Conservation (phyloP, 2,329 filamentous ascomycete genomes). For the Talaromyces sp. region DNA sequence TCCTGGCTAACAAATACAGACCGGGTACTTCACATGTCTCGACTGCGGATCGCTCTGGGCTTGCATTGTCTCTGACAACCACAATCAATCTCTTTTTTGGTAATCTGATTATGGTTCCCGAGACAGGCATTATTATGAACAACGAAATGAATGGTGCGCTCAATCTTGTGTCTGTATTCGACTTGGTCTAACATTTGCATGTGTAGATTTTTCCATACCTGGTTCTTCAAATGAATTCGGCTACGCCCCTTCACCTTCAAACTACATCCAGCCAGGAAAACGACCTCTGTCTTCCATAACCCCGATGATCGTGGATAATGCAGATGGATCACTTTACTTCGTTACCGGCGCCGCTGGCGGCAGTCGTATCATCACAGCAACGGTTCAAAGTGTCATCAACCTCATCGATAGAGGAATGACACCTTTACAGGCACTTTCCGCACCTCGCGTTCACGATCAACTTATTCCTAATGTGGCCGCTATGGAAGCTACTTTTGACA, state of each 20-base stretch:
- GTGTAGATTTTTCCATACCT: slow-evolving; percentile 79
- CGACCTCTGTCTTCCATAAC: slow-evolving; percentile 79
- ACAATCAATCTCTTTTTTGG: slow-evolving; percentile 88
- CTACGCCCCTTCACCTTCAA: slow-evolving; percentile 72
- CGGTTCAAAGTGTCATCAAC: slow-evolving; percentile 69
- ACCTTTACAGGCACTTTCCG: slow-evolving; percentile 58
- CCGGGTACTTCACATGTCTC: slow-evolving; percentile 55
- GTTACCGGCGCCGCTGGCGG: slow-evolving; percentile 75
- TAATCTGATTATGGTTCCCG: slow-evolving; percentile 70
- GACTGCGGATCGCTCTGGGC: slow-evolving; percentile 65
- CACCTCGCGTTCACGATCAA: slow-evolving; percentile 76
- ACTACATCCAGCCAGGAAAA: slow-evolving; percentile 78
- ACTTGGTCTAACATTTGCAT: slow-evolving; percentile 17
- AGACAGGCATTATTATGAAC: slow-evolving; percentile 76
- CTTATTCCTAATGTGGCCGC: slow-evolving; percentile 65
- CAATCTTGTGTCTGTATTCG: no score
- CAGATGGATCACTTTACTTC: slow-evolving; percentile 63
- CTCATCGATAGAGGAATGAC: slow-evolving; percentile 64
- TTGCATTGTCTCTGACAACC: slow-evolving; percentile 77
- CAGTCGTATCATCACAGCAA: slow-evolving; percentile 76
- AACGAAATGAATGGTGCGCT: slow-evolving; percentile 56
- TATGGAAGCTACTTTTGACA: slow-evolving; percentile 68
- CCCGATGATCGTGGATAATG: slow-evolving; percentile 69
- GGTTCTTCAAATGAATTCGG: slow-evolving; percentile 74
- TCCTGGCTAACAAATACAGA: slow-evolving; percentile 24